Evolutionary conservation across 768 basidiomycete species (phyloP).

Genomic region (Boletus fagicola): DNA sequence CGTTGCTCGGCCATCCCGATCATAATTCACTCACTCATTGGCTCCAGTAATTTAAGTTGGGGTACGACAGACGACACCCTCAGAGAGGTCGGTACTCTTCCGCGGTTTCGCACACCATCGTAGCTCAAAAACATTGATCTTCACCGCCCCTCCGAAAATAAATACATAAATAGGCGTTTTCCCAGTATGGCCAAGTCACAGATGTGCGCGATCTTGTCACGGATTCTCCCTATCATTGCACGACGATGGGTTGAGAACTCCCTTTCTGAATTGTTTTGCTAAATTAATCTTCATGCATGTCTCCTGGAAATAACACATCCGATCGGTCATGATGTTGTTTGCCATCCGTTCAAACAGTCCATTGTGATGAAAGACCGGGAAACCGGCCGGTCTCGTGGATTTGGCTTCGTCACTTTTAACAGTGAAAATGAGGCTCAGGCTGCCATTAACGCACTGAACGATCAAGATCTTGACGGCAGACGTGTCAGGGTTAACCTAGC

Average conservation of each 20-base stretch:
- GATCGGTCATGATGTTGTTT: constrained; percentile 9
- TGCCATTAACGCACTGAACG: constrained; percentile 46
- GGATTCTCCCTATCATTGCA: constrained; percentile 32
- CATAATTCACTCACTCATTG: neutral
- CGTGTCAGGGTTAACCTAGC: constrained; percentile 50
- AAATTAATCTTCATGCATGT: constrained; percentile 27
- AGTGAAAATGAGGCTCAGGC: constrained; percentile 37
- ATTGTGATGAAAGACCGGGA: constrained; percentile 50
- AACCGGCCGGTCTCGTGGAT: constrained; percentile 56
- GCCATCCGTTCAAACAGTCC: constrained; percentile 20
- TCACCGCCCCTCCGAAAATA: neutral
- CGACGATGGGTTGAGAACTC: constrained; percentile 33
- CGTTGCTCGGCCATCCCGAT: neutral
- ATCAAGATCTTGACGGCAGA: constrained; percentile 55
- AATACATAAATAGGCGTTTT: constrained; percentile 39
- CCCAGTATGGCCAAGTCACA: constrained; percentile 41
- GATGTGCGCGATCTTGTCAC: constrained; percentile 47
- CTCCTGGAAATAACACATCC: constrained; percentile 10
- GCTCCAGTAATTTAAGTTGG: constrained; percentile 35
- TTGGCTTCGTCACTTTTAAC: constrained; percentile 51
- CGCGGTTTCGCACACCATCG: neutral
- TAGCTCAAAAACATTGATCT: constrained; percentile 9
- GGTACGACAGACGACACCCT: constrained; percentile 30
- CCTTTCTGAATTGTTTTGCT: constrained; percentile 24
- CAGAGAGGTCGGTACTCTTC: constrained; percentile 22